These are phyloP conservation scores for Amanita jacksonii DNA, from an alignment of 768 basidiomycete species.

Conservation along the genomic window DNA sequence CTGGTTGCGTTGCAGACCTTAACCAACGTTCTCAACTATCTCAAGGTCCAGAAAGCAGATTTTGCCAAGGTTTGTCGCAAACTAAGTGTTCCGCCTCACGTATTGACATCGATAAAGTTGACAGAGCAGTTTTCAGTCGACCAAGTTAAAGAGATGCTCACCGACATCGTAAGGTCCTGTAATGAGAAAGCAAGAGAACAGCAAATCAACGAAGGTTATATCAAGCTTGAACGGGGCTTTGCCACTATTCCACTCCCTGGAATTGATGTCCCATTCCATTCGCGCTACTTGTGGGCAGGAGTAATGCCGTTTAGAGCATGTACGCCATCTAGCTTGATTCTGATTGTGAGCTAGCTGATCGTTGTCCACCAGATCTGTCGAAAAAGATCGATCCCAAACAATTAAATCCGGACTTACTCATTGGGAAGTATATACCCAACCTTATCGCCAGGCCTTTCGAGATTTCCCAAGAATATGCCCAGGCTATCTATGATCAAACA, in stretches of 20 bases:
- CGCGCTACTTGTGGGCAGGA: slow-evolving; percentile 97
- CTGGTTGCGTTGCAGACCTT: slow-evolving; percentile 86
- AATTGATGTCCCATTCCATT: slow-evolving; percentile 99
- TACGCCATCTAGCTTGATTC: slow-evolving; percentile 31
- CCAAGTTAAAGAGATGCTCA: slow-evolving; percentile 93
- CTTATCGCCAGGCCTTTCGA: slow-evolving; percentile 85
- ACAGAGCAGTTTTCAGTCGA: slow-evolving; percentile 84
- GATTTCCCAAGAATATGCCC: slow-evolving; percentile 78
- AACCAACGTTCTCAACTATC: slow-evolving; percentile 93
- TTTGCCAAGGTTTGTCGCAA: slow-evolving; percentile 57
- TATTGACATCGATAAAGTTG: slow-evolving; percentile 35
- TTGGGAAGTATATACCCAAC: slow-evolving; percentile 96
- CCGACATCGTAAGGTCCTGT: slow-evolving; percentile 82
- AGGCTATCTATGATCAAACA: slow-evolving; percentile 94
- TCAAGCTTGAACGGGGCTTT: slow-evolving; percentile 93
- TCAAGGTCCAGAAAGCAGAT: slow-evolving; percentile 95
- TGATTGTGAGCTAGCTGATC: neutral
- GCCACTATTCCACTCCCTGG: slow-evolving; percentile 93
- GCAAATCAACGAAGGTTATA: slow-evolving; percentile 75
- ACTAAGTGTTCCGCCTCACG: slow-evolving; percentile 8
- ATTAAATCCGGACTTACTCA: slow-evolving; percentile 89
- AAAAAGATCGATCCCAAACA: slow-evolving; percentile 94
- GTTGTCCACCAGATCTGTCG: slow-evolving; percentile 58
- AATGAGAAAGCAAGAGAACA: slow-evolving; percentile 67
- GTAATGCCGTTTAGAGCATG: slow-evolving; percentile 96